phyloP scores from a whole-genome alignment of 2,329 filamentous ascomycete species.

The Apiospora rasikravindrae region DNA sequence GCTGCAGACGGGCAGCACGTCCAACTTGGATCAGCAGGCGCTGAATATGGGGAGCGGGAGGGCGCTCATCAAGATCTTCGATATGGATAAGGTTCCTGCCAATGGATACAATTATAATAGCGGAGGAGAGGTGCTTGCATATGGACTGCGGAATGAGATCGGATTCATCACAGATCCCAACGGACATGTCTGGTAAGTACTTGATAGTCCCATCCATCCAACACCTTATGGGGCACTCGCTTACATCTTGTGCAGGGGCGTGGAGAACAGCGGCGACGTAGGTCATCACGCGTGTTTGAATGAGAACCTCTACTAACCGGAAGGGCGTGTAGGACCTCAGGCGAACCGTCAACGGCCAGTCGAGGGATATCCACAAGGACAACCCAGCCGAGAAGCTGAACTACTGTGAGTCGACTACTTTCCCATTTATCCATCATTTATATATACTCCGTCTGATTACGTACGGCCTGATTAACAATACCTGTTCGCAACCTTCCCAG shows the following conservation, averaged over 20 bases:
- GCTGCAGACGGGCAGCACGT: conserved; percentile 45
- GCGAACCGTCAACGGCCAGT: conserved; percentile 46
- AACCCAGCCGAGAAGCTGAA: conserved; percentile 72
- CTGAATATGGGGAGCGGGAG: conserved; percentile 41
- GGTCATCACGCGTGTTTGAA: neutral
- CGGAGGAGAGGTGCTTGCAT: conserved; percentile 45
- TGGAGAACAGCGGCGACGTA: conserved; percentile 17
- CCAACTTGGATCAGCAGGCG: conserved; percentile 45
- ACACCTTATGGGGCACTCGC: neutral
- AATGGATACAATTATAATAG: conserved; percentile 45
- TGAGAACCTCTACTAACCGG: conserved; percentile 34
- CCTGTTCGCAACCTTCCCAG: conserved; percentile 26
- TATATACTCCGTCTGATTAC: neutral
- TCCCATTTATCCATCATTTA: neutral
- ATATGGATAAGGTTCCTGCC: conserved; percentile 42
- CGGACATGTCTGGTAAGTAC: conserved; percentile 47
- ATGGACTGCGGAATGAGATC: conserved; percentile 64
- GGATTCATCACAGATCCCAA: conserved; percentile 59
- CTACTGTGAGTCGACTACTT: conserved; percentile 48
- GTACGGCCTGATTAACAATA: neutral
- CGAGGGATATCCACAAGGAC: conserved; percentile 57
- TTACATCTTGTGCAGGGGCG: neutral
- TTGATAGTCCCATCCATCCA: too few species aligned
- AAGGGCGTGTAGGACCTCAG: conserved; percentile 63
- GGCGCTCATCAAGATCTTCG: conserved; percentile 50